phyloP scores from a whole-genome alignment of 2,329 filamentous ascomycete genomes.

The Pseudogymnoascus sp. region DNA sequence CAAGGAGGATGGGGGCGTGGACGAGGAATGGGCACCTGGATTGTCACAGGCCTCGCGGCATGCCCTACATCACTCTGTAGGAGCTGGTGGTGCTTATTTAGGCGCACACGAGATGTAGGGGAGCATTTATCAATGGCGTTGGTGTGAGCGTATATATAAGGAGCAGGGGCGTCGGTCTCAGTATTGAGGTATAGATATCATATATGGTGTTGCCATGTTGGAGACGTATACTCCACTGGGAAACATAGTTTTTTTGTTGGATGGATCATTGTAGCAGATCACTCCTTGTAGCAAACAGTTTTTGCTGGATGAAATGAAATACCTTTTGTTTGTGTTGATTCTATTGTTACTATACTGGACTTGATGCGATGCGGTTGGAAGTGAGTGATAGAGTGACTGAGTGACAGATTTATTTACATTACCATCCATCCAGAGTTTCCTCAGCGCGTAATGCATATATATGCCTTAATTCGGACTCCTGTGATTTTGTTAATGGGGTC shows the following conservation, averaged over 20 bases:
- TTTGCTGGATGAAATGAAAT: constrained; percentile 5
- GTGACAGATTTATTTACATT: not conserved
- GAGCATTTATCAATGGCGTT: constrained; percentile 20
- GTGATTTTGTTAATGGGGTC: not conserved
- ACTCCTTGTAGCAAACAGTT: not conserved
- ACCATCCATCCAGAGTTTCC: not conserved
- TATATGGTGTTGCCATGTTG: constrained; percentile 10
- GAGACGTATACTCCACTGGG: constrained; percentile 4
- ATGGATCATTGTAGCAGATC: not conserved
- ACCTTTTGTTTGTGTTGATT: not conserved
- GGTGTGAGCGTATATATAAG: constrained; percentile 12
- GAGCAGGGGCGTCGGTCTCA: constrained; percentile 4
- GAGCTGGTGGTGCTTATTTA: not conserved
- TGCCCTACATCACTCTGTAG: constrained; percentile 7
- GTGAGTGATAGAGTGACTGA: not conserved
- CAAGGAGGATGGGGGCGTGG: constrained; percentile 49
- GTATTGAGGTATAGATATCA: constrained; percentile 10
- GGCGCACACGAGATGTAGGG: constrained; percentile 7
- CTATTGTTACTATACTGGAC: not conserved
- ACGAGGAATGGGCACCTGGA: constrained; percentile 47
- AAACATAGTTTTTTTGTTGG: not conserved
- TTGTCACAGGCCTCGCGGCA: constrained; percentile 10
- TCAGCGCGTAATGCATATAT: not conserved
- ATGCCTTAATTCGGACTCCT: not conserved
- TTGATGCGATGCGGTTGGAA: not conserved